Evolutionary conservation across 306 rosid species (phyloP).

Genomic region (Casuarina cunninghamiana): DNA sequence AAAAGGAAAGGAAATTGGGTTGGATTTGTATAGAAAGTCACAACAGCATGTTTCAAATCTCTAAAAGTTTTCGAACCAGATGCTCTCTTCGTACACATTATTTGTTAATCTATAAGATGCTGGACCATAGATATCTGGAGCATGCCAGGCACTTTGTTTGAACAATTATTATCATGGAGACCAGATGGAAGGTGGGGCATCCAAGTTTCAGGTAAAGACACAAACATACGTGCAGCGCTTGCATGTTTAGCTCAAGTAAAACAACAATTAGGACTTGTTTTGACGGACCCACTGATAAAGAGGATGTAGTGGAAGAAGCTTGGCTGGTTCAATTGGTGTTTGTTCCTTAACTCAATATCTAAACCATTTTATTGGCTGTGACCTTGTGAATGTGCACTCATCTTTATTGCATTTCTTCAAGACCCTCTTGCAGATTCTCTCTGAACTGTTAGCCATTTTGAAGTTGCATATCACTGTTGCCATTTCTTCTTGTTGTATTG

Average conservation of each 20-base stretch:
- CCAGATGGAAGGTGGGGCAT: conserved; percentile 22
- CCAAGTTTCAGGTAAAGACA: conserved; percentile 7
- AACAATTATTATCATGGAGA: conserved; percentile 11
- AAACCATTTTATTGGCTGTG: background rate
- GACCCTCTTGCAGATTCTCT: background rate
- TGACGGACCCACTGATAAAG: background rate
- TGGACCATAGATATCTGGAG: background rate
- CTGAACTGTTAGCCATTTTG: background rate
- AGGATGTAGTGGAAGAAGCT: background rate
- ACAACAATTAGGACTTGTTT: background rate
- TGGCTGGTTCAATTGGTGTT: background rate
- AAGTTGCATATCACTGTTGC: background rate
- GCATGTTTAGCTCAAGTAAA: background rate
- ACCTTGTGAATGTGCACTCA: background rate
- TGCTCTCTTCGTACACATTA: background rate
- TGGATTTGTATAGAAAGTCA: background rate
- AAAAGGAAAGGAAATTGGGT: background rate
- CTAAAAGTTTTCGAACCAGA: background rate
- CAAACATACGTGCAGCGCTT: background rate
- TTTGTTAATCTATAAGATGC: background rate
- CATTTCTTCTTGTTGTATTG: background rate
- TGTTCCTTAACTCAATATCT: background rate
- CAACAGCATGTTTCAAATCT: background rate
- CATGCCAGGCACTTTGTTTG: conserved; percentile 9
- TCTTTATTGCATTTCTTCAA: background rate